Evolutionary conservation across 805 yeast genomes (phyloP), one percentile per base, ranked within the genome.

Genomic region (Yamadazyma ubonensis): DNA sequence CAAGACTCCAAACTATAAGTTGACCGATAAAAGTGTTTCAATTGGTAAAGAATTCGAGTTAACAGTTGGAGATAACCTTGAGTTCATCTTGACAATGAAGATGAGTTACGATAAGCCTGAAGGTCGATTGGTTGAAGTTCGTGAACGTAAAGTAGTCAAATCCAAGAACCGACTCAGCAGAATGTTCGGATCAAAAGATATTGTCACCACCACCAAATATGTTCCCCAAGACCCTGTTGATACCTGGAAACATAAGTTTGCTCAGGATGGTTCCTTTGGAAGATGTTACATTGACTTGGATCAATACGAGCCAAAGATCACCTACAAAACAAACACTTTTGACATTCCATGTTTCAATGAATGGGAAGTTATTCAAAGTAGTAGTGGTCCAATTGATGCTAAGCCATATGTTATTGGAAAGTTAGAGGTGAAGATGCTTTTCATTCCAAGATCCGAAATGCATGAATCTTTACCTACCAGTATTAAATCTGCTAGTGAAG

Each of bases 191-290:
- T 68, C 64, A 48, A 76, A 72, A 50, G 75, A 74, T 31, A 51
- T 69, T 10, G 53, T 76, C 29, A 69, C 73, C 3, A 67, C 75
- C 2, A 76, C 78, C 38, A 77, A 65, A 47, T 76, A 70, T 44
- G 75, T 80, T 5, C 70, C 80, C 2, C 68, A 69, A 44, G 70
- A 75, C 22, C 67, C 73, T 1, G 59, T 61, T 3, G 95, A 85
- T 63, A 63, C 72, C 2, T 76, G 91, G 83, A 76, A 75, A 23
- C 59, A 68, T 23, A 64, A 76, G 40, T 73, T 88, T 46, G 96
- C 97, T 1, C 70, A 72, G 23, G 95, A 88, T 58, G 98, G 98
- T 2, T 86, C 96, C 26, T 89, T 86, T 70, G 96, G 88, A 6
- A 73, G 91, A 52, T 76, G 85, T 39, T 80, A 83, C 50, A 68